These are phyloP conservation scores for Hyphopichia pseudoburtonii DNA, from an alignment of 1,139 yeast genomes.

Conservation along the genomic window DNA sequence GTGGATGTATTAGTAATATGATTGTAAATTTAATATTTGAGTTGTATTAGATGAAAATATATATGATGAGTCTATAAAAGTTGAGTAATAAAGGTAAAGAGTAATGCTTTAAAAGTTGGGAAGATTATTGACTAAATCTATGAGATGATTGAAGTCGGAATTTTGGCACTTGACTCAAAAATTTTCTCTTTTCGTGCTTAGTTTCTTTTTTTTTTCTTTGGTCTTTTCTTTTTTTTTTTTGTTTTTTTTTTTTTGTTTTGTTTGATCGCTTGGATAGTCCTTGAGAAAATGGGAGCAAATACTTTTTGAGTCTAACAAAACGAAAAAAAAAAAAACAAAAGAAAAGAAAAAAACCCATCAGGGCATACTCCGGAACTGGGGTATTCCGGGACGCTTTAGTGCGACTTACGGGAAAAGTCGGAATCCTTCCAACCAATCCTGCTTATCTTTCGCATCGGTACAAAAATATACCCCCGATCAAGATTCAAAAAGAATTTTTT, in stretches of 20 bases:
- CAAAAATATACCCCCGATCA: no score
- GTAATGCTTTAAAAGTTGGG: no score
- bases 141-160: no score
- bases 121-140: not conserved
- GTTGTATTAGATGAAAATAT: no score
- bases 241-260: constrained; percentile 1
- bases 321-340: constrained; percentile 1
- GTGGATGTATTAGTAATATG: not conserved
- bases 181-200: not conserved
- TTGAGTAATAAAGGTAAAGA: no score
- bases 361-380: constrained; percentile 4
- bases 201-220: not conserved
- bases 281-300: not conserved
- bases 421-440: constrained; percentile 2
- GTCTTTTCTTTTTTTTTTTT: not conserved
- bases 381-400: not conserved
- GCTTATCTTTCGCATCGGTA: constrained; percentile 3
- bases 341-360: constrained; percentile 1
- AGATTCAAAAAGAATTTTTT: constrained; percentile 40
- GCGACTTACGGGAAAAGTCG: not conserved
- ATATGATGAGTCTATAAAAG: no score
- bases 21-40: no score
- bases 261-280: no score
- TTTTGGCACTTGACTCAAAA: not conserved
- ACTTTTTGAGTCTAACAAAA: not conserved